Base-by-base conservation (phyloP, 176 grass and related monocot species). In the Themeda triandra region DNA sequence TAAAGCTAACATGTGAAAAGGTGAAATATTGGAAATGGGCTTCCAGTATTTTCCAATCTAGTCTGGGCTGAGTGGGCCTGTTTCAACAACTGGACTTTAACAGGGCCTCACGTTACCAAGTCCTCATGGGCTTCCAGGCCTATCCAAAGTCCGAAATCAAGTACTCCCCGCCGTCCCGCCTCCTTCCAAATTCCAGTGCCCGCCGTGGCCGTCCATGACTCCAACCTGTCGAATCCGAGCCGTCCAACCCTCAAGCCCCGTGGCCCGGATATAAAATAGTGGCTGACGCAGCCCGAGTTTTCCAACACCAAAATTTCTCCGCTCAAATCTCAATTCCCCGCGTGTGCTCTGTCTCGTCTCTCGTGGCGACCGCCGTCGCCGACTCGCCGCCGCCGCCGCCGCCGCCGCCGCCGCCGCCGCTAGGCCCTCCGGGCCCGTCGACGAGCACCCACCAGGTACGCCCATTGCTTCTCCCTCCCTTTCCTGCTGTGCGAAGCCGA, bases 201-300 rank as follows among this genome's bases (percentile, higher is more conserved):
- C 13, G 25, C 51, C 73, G 30, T 17, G 63, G 19, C 84, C 84
- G 69, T 74, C 77, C 29, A 54, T 74, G 58, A 45, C 69, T 41
- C 41, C 8, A 9, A 6, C 77, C 5, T 13, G 35, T 21, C 10
- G n/a, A 44, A 81, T 74, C 68, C 8, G 5, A 1, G 48, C 69
- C 82, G 59, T 66, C 32, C 33, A 73, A 6, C 25, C 44, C 8
- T 21, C 18, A 24, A 15, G 0, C 15, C 60, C 49, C 19, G 18
- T 54, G 19, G 13, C 13, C 19, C 5, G 27, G 30, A 33, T 84
- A 88, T 76, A 58, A 73, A 78, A 69, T 12, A 7, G 19, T 17
- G 42, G 44, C 60, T 33, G 77, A 54, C 84, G 17, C 42, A 1
- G 45, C 46, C 18, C 4, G 8, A 21, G 18, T 7, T 0, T 63